Evolutionary conservation across 2,329 filamentous ascomycete species (phyloP), one percentile per base, ranked within the genome.

Genomic region (Dactylonectria macrodidyma): DNA sequence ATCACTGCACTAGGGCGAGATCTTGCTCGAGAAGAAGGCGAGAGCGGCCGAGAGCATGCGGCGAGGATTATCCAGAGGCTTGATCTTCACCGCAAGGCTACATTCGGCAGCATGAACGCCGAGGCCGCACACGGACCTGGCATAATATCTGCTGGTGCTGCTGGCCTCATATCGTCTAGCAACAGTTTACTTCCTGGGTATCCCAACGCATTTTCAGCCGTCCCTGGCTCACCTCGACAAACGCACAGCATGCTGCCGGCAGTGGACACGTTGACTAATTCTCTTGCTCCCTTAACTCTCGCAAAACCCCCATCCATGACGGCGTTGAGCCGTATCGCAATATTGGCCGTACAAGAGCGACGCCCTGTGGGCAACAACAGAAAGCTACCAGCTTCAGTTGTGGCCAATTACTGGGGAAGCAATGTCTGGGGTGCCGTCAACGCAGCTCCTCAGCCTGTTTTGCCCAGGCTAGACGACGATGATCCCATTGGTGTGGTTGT

Each of bases 361-460:
- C 90, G 90, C 2, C 85, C 94, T 3, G 81, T 90, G 19, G 90
- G 90, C n/a, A 89, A 85, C 54, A 87, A 87, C n/a, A 89, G 92
- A 48, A 89, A 89, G 24, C 90, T 97, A 81, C 94, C 95, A 1
- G 93, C 93, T 57, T 94, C 94, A 14, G 90, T 98, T 68, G 89
- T 97, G 84, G 95, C 95, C 36, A 98, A 98, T 78, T 88, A 97
- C 63, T 98, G 95, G 95, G 95, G 95, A 57, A 97, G 91, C 76
- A 92, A 90, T 64, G 91, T 95, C 54, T 97, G 95, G 93, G 81
- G 78, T 7, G 68, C 74, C 14, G 69, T 76, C 41, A 74, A 79
- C 41, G 61, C 69, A n/a, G 75, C 75, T 3, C 63, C 72, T 22
- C 75, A 79, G 30, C 79, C 78, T 5, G 72, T 78, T 10, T 66